phyloP scores from a whole-genome alignment of 352 stramenopile species.

The Phytophthora foliorum region DNA sequence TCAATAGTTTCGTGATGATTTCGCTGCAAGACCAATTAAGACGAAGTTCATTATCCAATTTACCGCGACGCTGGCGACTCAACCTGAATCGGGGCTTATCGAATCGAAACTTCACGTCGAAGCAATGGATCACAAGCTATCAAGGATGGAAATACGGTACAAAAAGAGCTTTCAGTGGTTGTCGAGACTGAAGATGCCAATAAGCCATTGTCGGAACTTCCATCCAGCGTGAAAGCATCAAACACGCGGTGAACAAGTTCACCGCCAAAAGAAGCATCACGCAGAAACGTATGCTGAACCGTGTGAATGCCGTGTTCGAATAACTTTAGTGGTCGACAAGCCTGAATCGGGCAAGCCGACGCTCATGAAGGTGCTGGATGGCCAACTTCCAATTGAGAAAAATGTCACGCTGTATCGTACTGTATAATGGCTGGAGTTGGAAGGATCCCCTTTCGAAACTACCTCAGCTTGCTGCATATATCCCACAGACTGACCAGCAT shows the following conservation, averaged over 20 bases:
- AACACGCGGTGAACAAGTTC: constrained; percentile 20
- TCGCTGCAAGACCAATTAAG: not conserved
- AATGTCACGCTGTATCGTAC: constrained; percentile 37
- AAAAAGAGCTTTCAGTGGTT: constrained; percentile 34
- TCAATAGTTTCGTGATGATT: not conserved
- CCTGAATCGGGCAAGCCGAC: constrained; percentile 38
- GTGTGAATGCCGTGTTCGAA: constrained; percentile 42
- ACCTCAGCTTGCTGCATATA: constrained; percentile 47
- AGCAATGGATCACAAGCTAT: constrained; percentile 15
- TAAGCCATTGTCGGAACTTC: constrained; percentile 10
- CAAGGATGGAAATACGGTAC: constrained; percentile 48
- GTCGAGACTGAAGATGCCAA: constrained; percentile 19
- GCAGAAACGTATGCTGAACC: constrained; percentile 25
- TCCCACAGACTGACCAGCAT: constrained; percentile 74
- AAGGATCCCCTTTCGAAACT: constrained; percentile 32
- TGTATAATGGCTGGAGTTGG: constrained; percentile 37
- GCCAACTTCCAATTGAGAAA: constrained; percentile 42
- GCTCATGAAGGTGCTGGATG: constrained; percentile 48
- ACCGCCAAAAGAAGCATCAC: constrained; percentile 1
- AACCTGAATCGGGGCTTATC: too few species aligned
- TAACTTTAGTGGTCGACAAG: constrained; percentile 26
- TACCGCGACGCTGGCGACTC: not conserved
- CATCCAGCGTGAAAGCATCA: constrained; percentile 38
- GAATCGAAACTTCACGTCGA: not conserved
- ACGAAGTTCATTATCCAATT: constrained; percentile 4